Percentiles rank a stretch among this genome's conserved stretches.
Conservation (phyloP, 1,139 yeast genomes). For the Saccharomyces hybrid region DNA sequence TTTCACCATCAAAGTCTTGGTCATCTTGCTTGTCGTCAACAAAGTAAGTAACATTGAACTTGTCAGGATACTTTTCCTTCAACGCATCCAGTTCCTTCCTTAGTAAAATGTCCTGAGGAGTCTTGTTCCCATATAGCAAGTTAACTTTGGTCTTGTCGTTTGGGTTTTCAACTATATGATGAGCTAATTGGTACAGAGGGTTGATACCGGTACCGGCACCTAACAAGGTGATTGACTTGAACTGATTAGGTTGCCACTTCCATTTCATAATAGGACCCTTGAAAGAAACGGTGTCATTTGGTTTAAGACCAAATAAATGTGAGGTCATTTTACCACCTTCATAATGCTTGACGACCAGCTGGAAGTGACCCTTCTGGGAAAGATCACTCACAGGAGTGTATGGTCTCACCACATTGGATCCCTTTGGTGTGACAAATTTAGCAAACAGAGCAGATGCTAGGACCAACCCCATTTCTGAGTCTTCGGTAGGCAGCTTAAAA, state of each 20-base stretch:
- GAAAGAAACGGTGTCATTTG: constrained; percentile 76
- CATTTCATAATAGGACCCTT: constrained; percentile 94
- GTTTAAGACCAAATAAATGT: constrained; percentile 65
- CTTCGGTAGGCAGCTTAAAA: constrained; percentile 63
- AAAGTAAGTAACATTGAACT: constrained; percentile 69
- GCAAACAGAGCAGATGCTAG: constrained; percentile 77
- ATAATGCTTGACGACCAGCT: constrained; percentile 78
- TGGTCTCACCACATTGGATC: constrained; percentile 87
- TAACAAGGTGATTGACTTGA: constrained; percentile 67
- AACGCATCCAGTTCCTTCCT: constrained; percentile 66
- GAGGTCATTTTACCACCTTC: constrained; percentile 76
- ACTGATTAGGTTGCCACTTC: constrained; percentile 86
- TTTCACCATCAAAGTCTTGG: constrained; percentile 42
- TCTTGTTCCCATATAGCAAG: constrained; percentile 71
- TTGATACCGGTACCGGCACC: constrained; percentile 98
- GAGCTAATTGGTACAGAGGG: constrained; percentile 82
- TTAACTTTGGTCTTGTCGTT: constrained; percentile 78
- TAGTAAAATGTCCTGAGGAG: constrained; percentile 71
- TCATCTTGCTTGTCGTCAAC: constrained; percentile 50
- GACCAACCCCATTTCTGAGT: constrained; percentile 68
- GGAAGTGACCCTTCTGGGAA: constrained; percentile 64
- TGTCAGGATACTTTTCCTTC: constrained; percentile 61
- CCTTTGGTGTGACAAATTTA: constrained; percentile 77
- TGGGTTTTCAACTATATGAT: constrained; percentile 63
- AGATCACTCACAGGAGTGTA: constrained; percentile 85